These are phyloP conservation scores for Paramecium tetraurelia DNA, from an alignment of 73 alveolate species.

Conservation along the genomic window DNA sequence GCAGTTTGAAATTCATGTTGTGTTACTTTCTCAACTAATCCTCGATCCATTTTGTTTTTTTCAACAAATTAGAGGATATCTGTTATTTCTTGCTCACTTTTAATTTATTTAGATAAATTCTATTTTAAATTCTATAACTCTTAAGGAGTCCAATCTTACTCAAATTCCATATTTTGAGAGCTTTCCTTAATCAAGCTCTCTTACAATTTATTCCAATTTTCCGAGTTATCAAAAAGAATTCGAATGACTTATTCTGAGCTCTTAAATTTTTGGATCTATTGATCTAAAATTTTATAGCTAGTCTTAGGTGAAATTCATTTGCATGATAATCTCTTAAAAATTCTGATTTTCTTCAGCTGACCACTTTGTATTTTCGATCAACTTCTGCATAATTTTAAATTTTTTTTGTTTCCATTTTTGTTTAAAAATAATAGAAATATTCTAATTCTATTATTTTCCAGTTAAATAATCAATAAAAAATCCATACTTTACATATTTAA, in stretches of 20 bases:
- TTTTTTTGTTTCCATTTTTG: no score
- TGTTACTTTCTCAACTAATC: background rate
- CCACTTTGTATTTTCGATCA: background rate
- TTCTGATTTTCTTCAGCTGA: background rate
- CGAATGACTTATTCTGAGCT: background rate
- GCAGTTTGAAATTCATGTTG: background rate
- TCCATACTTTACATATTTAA: no score
- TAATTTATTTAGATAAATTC: no score
- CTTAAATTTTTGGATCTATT: background rate
- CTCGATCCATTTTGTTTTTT: no score
- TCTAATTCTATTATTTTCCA: no score
- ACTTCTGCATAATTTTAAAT: background rate
- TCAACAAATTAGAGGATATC: background rate
- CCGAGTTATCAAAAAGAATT: background rate
- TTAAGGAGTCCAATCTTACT: background rate
- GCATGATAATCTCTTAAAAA: no score
- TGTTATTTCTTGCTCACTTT: background rate
- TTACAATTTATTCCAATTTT: background rate
- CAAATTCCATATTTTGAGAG: background rate
- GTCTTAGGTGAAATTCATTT: background rate
- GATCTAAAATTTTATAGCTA: no score
- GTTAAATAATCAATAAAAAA: no score
- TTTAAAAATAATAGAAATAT: no score
- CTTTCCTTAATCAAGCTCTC: background rate
- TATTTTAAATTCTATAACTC: background rate